Conservation (phyloP, 2,329 filamentous ascomycete genomes). For the Cryoendolithus antarcticus region DNA sequence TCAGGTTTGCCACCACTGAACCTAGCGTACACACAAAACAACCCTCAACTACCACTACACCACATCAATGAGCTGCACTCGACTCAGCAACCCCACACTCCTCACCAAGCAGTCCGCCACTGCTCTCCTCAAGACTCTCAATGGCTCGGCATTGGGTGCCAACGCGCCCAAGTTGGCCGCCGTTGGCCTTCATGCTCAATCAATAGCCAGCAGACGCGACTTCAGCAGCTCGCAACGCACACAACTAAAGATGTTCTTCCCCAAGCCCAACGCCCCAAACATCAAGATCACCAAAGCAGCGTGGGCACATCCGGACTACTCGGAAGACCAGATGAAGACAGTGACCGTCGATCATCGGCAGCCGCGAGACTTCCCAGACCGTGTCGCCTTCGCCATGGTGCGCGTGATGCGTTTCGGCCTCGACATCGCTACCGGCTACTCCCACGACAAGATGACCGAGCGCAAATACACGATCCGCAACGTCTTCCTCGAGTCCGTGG, state of each 20-base stretch:
- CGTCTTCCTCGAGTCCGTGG: conserved; percentile 88
- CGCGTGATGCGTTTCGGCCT: conserved; percentile 65
- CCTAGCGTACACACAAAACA: not conserved
- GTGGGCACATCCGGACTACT: conserved; percentile 48
- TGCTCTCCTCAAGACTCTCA: conserved; percentile 26
- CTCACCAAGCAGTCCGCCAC: conserved; percentile 26
- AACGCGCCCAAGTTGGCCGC: conserved; percentile 22
- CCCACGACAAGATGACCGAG: conserved; percentile 68
- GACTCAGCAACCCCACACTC: conserved; percentile 14
- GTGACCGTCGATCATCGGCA: conserved; percentile 67
- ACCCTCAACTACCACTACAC: not conserved
- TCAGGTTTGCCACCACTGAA: not conserved
- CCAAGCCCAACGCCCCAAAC: conserved; percentile 29
- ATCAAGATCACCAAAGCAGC: conserved; percentile 35
- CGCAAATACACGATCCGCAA: conserved; percentile 77
- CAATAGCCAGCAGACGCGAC: conserved; percentile 18
- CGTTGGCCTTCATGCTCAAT: conserved; percentile 16
- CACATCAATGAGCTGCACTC: conserved; percentile 17
- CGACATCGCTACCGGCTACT: conserved; percentile 70
- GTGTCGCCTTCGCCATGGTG: conserved; percentile 64
- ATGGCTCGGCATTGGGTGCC: conserved; percentile 17
- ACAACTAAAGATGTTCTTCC: conserved; percentile 35
- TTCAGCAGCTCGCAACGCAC: conserved; percentile 29
- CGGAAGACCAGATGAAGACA: conserved; percentile 62
- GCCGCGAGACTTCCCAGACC: conserved; percentile 62